Base-by-base conservation (phyloP, 2,329 filamentous ascomycete genomes). In the Stachybotrys chlorohalonatus region DNA sequence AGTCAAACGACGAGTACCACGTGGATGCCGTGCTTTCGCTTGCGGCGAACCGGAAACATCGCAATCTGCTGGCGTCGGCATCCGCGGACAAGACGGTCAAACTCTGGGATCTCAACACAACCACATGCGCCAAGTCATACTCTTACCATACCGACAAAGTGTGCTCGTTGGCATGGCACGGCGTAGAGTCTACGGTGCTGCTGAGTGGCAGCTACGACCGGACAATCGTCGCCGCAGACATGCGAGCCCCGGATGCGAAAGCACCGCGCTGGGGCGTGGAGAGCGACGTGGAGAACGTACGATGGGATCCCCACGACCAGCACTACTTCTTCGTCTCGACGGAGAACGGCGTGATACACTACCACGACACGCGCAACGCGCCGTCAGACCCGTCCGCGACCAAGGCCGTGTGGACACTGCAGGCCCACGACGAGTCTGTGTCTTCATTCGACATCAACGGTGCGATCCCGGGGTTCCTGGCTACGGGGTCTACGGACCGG, bases 61-160 rank as follows among this genome's bases (percentile, higher is more conserved):
- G 92, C 59, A 97, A 97, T 70, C 81, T 99, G 55, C 83, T 99
- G 49, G 94, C 94, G 11, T 97, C 93, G 1, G 90, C 89, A 2
- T 99, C 94, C 1, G 94, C 94, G 17, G 94, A 99, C 75, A 91
- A 92, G 75, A 99, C 94, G 3, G 86, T 97, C 66, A 99, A 99
- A 77, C 82, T 99, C 17, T 99, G 94, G 94, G 94, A 99, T 69
- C 77, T 99, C 58, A 89, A 91, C 75, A 96, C 90, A 3, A 82
- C 89, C 57, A 91, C 86, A 71, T 96, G 91, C 72, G 94, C 94
- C 64, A 94, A 96, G 75, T 96, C 92, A 49, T 99, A 99, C 78
- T 81, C 83, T 15, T 90, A 95, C 73, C 94, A 99, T 75, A 95
- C 90, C 42, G 94, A 96, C 79, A 99, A 99, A 76, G 92, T 97